Evolutionary conservation across 257 asterid genomes (phyloP).

Genomic region (Nicotiana noctiflora): DNA sequence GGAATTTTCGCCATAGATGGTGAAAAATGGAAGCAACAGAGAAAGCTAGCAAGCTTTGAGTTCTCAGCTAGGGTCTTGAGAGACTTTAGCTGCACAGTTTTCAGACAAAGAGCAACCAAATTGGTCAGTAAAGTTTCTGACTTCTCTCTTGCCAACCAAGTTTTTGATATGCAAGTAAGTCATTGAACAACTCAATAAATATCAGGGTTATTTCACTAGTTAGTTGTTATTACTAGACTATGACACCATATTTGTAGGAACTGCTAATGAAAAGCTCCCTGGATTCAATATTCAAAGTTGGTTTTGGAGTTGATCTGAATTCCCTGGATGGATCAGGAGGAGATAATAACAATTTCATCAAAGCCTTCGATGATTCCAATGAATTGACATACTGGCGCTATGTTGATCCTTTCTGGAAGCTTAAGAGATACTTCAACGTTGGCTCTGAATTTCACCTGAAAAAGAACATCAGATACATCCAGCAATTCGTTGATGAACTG

Average conservation of each 20-base stretch:
- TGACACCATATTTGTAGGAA: slow-evolving; percentile 29
- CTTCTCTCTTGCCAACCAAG: slow-evolving; percentile 23
- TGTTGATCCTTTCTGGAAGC: slow-evolving; percentile 56
- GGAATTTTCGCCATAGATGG: slow-evolving; percentile 73
- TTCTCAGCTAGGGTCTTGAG: slow-evolving; percentile 62
- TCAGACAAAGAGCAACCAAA: slow-evolving; percentile 45
- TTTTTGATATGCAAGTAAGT: slow-evolving; percentile 57
- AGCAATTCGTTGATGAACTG: slow-evolving; percentile 41
- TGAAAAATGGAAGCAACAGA: slow-evolving; percentile 67
- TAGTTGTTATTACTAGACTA: not conserved
- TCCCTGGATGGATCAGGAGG: slow-evolving; percentile 45
- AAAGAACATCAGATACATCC: slow-evolving; percentile 44
- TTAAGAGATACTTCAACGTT: slow-evolving; percentile 48
- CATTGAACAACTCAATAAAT: not conserved
- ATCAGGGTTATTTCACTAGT: not conserved
- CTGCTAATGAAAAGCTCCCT: slow-evolving; percentile 60
- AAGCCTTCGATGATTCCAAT: slow-evolving; percentile 74
- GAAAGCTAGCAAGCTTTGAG: slow-evolving; percentile 66
- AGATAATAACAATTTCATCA: slow-evolving; percentile 39
- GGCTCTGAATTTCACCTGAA: slow-evolving; percentile 52
- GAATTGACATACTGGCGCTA: slow-evolving; percentile 52
- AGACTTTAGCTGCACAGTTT: slow-evolving; percentile 59
- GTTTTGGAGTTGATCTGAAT: slow-evolving; percentile 63
- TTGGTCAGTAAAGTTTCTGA: slow-evolving; percentile 30
- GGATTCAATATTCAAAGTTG: slow-evolving; percentile 75